phyloP scores from a whole-genome alignment of 441 rosid genomes.

The California macrophylla region DNA sequence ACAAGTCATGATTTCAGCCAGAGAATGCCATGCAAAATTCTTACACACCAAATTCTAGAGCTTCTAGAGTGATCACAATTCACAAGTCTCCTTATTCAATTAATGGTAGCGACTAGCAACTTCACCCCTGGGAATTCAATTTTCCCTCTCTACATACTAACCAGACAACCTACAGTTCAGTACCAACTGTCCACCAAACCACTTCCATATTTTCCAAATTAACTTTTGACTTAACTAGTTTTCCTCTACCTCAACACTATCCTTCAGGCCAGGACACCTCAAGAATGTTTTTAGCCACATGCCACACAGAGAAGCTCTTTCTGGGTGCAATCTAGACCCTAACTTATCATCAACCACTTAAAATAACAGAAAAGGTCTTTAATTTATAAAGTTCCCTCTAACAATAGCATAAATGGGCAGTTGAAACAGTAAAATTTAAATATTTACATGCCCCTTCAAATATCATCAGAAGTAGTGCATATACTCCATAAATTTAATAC shows the following conservation, averaged over 20 bases:
- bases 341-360: neutral
- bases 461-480: neutral
- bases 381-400: neutral
- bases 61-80: neutral
- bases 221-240: neutral
- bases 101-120: neutral
- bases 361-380: neutral
- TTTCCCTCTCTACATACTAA: neutral
- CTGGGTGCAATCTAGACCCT: neutral
- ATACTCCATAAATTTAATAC: neutral
- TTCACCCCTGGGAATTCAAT: neutral
- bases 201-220: neutral
- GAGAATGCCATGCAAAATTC: neutral
- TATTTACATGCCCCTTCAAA: neutral
- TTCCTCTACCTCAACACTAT: neutral
- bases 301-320: neutral
- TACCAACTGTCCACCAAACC: neutral
- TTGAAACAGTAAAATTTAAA: neutral
- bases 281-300: neutral
- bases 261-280: neutral
- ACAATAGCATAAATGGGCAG: neutral
- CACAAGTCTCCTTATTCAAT: neutral
- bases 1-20: neutral
- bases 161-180: neutral
- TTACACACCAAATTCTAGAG: neutral